Conservation (phyloP, 2,329 filamentous ascomycete genomes). For the Neocatenulostroma microsporum region DNA sequence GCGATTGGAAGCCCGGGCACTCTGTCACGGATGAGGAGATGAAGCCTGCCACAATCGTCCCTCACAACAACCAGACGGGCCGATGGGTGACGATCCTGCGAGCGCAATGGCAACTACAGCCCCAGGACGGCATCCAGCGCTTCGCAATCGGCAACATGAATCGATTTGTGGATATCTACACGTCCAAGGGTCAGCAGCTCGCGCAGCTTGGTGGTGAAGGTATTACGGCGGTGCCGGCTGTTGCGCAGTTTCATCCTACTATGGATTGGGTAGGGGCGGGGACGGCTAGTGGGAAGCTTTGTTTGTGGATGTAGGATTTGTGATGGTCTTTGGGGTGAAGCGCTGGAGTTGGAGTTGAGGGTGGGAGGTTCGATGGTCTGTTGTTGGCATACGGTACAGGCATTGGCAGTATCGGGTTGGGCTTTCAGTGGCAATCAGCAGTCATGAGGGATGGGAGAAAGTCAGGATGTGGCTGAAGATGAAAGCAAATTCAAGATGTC, state of each 20-base stretch:
- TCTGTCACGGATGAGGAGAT: slow-evolving; percentile 49
- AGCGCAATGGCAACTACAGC: slow-evolving; percentile 82
- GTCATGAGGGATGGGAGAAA: too few species aligned
- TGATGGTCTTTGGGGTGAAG: too few species aligned
- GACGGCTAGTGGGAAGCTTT: slow-evolving; percentile 85
- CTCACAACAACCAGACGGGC: slow-evolving; percentile 93
- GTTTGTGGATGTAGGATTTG: slow-evolving; percentile 81
- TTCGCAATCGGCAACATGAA: slow-evolving; percentile 92
- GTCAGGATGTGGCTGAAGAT: too few species aligned
- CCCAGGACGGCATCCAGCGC: slow-evolving; percentile 70
- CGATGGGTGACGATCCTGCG: slow-evolving; percentile 83
- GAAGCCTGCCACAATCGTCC: slow-evolving; percentile 59
- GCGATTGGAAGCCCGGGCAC: slow-evolving; percentile 38
- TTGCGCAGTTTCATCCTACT: slow-evolving; percentile 80
- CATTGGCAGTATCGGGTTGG: too few species aligned
- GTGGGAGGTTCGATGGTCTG: too few species aligned
- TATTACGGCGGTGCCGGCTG: slow-evolving; percentile 90
- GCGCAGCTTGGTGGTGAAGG: slow-evolving; percentile 81
- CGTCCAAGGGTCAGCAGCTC: slow-evolving; percentile 72
- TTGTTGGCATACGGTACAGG: too few species aligned
- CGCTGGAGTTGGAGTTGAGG: too few species aligned
- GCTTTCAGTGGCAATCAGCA: too few species aligned
- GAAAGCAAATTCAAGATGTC: too few species aligned
- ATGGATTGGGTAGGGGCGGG: slow-evolving; percentile 88
- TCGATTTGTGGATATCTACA: slow-evolving; percentile 84